Percentiles rank a stretch among this genome's conserved stretches.
phyloP scores from a whole-genome alignment of 106 monocot genomes.

The Allium cepa region DNA sequence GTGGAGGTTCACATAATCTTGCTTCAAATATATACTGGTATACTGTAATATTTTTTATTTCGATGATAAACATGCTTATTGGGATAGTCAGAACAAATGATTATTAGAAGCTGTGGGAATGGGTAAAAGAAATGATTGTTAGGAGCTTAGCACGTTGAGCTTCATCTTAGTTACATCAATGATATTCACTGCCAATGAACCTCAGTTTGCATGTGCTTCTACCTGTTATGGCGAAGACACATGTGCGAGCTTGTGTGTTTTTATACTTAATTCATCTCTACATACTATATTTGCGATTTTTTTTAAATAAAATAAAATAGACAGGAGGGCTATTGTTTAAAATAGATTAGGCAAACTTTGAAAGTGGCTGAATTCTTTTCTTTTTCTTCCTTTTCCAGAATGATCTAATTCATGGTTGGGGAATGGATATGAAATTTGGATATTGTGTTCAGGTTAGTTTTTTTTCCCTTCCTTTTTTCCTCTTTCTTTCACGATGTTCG shows the following conservation, averaged over 20 bases:
- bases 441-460: conserved; percentile 78
- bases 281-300: no score
- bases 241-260: no score
- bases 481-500: background rate
- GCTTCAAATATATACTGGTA: background rate
- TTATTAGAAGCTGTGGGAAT: background rate
- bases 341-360: background rate
- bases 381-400: conserved; percentile 39
- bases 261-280: background rate
- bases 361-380: no score
- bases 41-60: background rate
- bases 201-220: background rate
- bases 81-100: background rate
- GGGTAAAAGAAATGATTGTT: no score
- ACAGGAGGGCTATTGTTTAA: background rate
- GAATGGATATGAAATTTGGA: conserved; percentile 80
- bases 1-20: background rate
- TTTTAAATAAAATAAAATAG: no score
- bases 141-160: no score
- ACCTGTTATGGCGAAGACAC: no score
- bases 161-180: no score
- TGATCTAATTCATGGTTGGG: conserved; percentile 91
- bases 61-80: background rate
- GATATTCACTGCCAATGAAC: background rate
- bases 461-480: background rate